These are phyloP conservation scores for Cryphonectria naterciae DNA, from an alignment of 2,329 filamentous ascomycete genomes.

Conservation along the genomic window DNA sequence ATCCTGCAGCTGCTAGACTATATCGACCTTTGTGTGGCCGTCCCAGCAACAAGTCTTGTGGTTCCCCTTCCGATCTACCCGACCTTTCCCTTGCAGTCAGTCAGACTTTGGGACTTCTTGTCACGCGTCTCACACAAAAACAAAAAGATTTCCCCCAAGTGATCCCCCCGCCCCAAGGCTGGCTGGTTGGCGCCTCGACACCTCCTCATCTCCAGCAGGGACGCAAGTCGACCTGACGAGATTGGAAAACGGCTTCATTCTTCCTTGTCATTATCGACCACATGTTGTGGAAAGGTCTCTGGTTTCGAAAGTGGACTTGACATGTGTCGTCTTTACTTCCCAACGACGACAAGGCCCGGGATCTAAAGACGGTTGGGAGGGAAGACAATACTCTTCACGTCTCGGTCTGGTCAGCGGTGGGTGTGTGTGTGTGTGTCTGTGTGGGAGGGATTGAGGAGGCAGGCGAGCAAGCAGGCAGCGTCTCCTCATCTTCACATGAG, in stretches of 20 bases:
- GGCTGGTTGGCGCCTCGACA: background rate
- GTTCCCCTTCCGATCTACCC: background rate
- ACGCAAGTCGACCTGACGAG: background rate
- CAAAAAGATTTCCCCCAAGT: background rate
- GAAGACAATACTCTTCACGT: slow-evolving; percentile 1
- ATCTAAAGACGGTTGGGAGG: background rate
- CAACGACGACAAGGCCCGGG: background rate
- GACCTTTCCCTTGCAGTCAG: background rate
- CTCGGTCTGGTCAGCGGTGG: slow-evolving; percentile 1
- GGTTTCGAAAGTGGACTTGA: slow-evolving; percentile 24
- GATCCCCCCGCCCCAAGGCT: background rate
- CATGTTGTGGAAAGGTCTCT: slow-evolving; percentile 23
- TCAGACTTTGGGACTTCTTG: background rate
- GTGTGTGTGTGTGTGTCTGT: background rate
- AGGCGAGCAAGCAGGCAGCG: background rate
- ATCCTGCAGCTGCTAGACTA: background rate
- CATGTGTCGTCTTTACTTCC: slow-evolving; percentile 7
- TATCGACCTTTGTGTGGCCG: background rate
- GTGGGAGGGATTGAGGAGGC: background rate
- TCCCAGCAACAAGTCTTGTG: no score
- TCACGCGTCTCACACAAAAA: background rate
- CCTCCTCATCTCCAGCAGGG: background rate
- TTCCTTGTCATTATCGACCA: background rate
- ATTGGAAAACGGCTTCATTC: background rate
- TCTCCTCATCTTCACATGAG: slow-evolving; percentile 14